Evolutionary conservation across 768 basidiomycete genomes (phyloP).

Genomic region (Exidia glandulosa): DNA sequence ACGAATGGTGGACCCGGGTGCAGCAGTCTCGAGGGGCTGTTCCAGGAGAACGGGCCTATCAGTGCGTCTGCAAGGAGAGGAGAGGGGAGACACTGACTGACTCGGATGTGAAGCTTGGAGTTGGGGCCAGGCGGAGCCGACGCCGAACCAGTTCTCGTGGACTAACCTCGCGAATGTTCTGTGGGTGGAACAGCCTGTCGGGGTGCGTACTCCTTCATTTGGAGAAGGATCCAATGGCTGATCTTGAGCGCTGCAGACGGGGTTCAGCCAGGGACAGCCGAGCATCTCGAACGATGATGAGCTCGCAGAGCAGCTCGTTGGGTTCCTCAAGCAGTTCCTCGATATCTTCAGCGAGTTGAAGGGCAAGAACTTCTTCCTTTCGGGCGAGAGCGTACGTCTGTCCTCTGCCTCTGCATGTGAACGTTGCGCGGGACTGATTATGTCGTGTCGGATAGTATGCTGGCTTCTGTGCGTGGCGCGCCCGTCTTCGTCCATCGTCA

Average conservation of each 20-base stretch:
- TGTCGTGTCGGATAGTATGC: constrained; percentile 13
- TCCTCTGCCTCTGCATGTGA: background rate
- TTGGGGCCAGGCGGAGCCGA: constrained; percentile 8
- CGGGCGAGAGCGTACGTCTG: constrained; percentile 11
- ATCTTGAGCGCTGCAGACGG: background rate
- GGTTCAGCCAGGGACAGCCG: constrained; percentile 5
- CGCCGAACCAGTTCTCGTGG: constrained; percentile 9
- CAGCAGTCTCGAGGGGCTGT: constrained; percentile 8
- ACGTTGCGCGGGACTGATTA: background rate
- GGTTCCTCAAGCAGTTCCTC: constrained; percentile 11
- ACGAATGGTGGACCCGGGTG: constrained; percentile 21
- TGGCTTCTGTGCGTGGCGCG: constrained; percentile 21
- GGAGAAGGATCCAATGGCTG: background rate
- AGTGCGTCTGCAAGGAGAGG: too few species aligned
- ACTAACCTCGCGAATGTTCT: constrained; percentile 11
- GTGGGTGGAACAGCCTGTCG: constrained; percentile 13
- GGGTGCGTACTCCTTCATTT: constrained; percentile 6
- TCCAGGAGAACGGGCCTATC: constrained; percentile 9
- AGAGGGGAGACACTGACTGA: too few species aligned
- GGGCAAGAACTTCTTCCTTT: constrained; percentile 11
- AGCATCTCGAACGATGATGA: constrained; percentile 9
- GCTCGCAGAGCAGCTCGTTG: constrained; percentile 11
- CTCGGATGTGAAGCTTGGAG: constrained; percentile 3
- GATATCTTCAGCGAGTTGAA: constrained; percentile 11
- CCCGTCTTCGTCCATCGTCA: too few species aligned